Evolutionary conservation across 495 filamentous ascomycete genomes (phyloP), one percentile per base, ranked within the genome.

Genomic region (Xylaria telfairii): DNA sequence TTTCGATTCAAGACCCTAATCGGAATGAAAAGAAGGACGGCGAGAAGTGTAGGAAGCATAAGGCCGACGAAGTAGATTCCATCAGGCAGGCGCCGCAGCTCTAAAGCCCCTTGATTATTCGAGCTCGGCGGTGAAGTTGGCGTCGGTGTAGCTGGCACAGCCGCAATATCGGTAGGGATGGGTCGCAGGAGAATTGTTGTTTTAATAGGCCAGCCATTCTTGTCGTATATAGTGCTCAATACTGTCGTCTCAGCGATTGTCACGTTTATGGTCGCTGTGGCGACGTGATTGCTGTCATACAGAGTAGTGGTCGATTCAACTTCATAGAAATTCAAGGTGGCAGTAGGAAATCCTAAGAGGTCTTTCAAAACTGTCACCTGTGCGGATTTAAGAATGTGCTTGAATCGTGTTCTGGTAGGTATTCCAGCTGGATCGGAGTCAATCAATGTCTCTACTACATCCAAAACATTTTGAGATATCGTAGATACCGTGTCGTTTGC

Each of bases 21-120:
- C 9, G 76, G 73, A 39, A 80, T 65, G 13, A 75, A 76, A 2
- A 80, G 47, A 2, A 71, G 7, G 41, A 78, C 73, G 3, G 78
- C 77, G 9, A 79, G 66, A n/a, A 80, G 53, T 10, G 77, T 77
- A 41, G 80, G 80, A 15, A 81, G 69, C 75, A 80, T 79, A 19
- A 76, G 71, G 17, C 76, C 80, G 7, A 71, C 51, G 60, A 81
- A 78, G 68, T 81, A 80, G 21, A 73, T 70, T 3, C 71, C 74
- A 41, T 71, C 39, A 2, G 76, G 70, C 10, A 80, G 65, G 6
- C 71, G 66, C 6, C 63, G 63, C 1, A 76, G 17, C 17, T 72
- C 56, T 57, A 76, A 41, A 7, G 59, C 17, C 49, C 67, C 69
- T n/a, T 65, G 41, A 7, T 21, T 17, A 49, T 70, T 53, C 12